A percentile compares a stretch with the other conserved stretches of the same genome.
Conservation (phyloP, 2,329 filamentous ascomycete genomes). For the Zopfia rhizophila region DNA sequence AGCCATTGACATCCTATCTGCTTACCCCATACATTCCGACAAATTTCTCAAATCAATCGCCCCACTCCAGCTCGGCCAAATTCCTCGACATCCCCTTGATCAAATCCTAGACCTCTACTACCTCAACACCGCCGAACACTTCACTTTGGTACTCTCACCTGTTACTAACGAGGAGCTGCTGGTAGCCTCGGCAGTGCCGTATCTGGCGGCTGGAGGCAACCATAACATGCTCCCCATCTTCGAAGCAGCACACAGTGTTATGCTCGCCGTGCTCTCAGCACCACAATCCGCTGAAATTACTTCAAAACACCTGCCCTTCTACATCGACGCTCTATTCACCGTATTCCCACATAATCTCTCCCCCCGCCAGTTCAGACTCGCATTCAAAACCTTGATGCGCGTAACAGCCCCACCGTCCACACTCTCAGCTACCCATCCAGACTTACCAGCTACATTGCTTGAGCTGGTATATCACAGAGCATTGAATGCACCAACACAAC, state of each 20-base stretch:
- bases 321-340: constrained; percentile 81
- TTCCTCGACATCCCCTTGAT: constrained; percentile 73
- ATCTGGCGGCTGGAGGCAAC: constrained; percentile 72
- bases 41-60: constrained; percentile 74
- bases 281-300: constrained; percentile 79
- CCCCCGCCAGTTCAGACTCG: constrained; percentile 85
- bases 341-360: constrained; percentile 84
- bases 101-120: constrained; percentile 86
- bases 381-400: constrained; percentile 85
- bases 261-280: constrained; percentile 81
- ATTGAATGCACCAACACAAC: constrained; percentile 61
- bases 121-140: constrained; percentile 85
- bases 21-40: constrained; percentile 73
- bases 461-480: constrained; percentile 79
- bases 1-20: constrained; percentile 81
- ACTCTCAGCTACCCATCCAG: constrained; percentile 76
- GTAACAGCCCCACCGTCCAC: constrained; percentile 83
- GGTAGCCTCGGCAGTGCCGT: constrained; percentile 77
- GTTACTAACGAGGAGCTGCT: constrained; percentile 76
- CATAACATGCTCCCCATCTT: constrained; percentile 75
- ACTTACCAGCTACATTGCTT: constrained; percentile 81
- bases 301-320: constrained; percentile 78
- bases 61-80: constrained; percentile 63
- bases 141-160: constrained; percentile 75
- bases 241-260: constrained; percentile 85